Evolutionary conservation across 148 eudicot species (phyloP).

Genomic region (Rhododendron simsii): DNA sequence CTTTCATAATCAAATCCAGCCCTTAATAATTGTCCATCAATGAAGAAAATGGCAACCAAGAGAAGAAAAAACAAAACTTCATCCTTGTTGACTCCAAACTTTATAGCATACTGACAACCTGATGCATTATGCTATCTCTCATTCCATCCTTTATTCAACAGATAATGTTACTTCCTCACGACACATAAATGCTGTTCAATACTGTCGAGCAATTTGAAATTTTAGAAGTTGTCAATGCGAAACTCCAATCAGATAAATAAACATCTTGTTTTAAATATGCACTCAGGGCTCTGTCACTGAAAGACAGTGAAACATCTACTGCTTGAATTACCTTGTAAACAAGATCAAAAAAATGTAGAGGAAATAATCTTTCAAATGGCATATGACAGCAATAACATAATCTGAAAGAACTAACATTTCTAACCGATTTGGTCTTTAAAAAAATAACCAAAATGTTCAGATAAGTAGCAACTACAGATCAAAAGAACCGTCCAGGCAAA

Average conservation of each 20-base stretch:
- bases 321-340: not conserved
- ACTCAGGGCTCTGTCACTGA: not conserved
- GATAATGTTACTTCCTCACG: not conserved
- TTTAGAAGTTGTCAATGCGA: not conserved
- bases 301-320: not conserved
- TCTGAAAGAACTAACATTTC: not conserved
- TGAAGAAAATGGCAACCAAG: not conserved
- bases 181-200: not conserved
- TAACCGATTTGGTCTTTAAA: not conserved
- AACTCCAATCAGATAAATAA: not conserved
- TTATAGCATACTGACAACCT: not conserved
- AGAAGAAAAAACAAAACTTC: no score
- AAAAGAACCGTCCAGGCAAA: not conserved
- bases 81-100: not conserved
- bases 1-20: not conserved
- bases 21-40: not conserved
- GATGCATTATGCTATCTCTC: not conserved
- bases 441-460: not conserved
- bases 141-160: not conserved
- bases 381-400: not conserved
- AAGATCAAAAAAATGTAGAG: not conserved
- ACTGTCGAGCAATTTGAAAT: not conserved
- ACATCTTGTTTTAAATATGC: no score
- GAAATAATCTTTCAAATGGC: not conserved
- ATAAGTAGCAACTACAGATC: not conserved